Conservation (phyloP, 2,329 filamentous ascomycete species). For the Cladobotryum mycophilum region DNA sequence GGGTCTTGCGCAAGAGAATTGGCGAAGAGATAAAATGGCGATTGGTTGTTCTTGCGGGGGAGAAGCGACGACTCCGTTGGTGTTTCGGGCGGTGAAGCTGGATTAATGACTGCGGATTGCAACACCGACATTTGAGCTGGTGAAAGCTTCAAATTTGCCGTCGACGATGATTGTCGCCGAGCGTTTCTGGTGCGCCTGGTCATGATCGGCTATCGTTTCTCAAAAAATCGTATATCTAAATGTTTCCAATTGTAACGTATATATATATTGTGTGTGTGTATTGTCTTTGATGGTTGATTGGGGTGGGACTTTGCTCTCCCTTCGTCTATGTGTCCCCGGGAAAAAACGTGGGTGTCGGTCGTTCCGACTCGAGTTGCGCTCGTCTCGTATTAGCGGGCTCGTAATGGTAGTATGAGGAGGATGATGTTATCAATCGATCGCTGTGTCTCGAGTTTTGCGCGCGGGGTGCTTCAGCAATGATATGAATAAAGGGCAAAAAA, state of each 20-base stretch:
- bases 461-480: slow-evolving; percentile 9
- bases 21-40: slow-evolving; percentile 26
- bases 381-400: slow-evolving; percentile 10
- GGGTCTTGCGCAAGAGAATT: slow-evolving; percentile 29
- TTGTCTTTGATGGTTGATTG: slow-evolving; percentile 8
- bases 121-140: slow-evolving; percentile 20
- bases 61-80: slow-evolving; percentile 34
- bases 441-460: slow-evolving; percentile 2
- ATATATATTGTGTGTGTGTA: no score
- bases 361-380: slow-evolving; percentile 1
- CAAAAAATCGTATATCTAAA: no score
- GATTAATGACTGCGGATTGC: slow-evolving; percentile 27
- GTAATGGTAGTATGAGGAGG: background rate
- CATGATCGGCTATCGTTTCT: slow-evolving; percentile 14
- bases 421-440: slow-evolving; percentile 9
- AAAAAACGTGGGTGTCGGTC: slow-evolving; percentile 7
- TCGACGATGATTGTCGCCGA: slow-evolving; percentile 31
- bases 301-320: background rate
- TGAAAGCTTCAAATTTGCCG: slow-evolving; percentile 34
- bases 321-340: slow-evolving; percentile 4
- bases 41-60: slow-evolving; percentile 28
- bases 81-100: slow-evolving; percentile 43
- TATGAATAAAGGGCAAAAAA: slow-evolving; percentile 1
- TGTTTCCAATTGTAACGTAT: slow-evolving; percentile 1
- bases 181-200: slow-evolving; percentile 20